A percentile compares a stretch with the other conserved stretches of the same genome.
These are phyloP conservation scores for Paspalum notatum DNA, from an alignment of 176 grass and related monocot genomes.

Conservation along the genomic window DNA sequence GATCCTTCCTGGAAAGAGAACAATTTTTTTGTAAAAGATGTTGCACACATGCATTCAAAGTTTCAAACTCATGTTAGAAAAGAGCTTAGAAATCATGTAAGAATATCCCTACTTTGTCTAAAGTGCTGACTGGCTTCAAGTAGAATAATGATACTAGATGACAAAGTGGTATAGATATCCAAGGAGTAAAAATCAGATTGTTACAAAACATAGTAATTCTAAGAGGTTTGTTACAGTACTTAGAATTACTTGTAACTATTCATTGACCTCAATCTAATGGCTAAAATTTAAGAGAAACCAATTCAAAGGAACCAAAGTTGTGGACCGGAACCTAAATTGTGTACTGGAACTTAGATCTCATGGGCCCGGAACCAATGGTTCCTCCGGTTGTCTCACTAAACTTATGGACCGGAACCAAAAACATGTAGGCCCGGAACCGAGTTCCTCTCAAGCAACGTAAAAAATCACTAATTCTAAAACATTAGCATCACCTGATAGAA, in stretches of 20 bases:
- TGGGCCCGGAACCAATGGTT: too few relatives aligned
- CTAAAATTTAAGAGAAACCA: too few relatives aligned
- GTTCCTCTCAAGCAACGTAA: too few relatives aligned
- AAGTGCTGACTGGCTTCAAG: conserved; percentile 25
- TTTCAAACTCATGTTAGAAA: conserved; percentile 36
- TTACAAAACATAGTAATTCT: conserved; percentile 31
- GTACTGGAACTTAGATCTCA: too few relatives aligned
- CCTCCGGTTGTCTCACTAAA: too few relatives aligned
- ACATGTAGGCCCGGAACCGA: too few relatives aligned
- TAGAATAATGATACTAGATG: conserved; percentile 1
- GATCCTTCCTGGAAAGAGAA: conserved; percentile 89
- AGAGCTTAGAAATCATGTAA: conserved; percentile 32
- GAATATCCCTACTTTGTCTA: neutral
- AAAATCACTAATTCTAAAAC: neutral
- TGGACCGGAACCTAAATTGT: too few relatives aligned
- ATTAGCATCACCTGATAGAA: neutral
- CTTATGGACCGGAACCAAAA: too few relatives aligned
- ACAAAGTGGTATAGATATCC: conserved; percentile 12
- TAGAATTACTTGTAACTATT: too few relatives aligned
- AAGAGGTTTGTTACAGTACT: too few relatives aligned
- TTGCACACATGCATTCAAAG: conserved; percentile 32
- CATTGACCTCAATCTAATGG: too few relatives aligned
- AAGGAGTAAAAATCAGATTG: neutral
- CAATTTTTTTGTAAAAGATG: conserved; percentile 25
- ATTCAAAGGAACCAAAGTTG: too few relatives aligned